Percentiles rank a stretch among this genome's conserved stretches.
phyloP scores from a whole-genome alignment of 139 green algal genomes.

The Chlorella vulgaris region DNA sequence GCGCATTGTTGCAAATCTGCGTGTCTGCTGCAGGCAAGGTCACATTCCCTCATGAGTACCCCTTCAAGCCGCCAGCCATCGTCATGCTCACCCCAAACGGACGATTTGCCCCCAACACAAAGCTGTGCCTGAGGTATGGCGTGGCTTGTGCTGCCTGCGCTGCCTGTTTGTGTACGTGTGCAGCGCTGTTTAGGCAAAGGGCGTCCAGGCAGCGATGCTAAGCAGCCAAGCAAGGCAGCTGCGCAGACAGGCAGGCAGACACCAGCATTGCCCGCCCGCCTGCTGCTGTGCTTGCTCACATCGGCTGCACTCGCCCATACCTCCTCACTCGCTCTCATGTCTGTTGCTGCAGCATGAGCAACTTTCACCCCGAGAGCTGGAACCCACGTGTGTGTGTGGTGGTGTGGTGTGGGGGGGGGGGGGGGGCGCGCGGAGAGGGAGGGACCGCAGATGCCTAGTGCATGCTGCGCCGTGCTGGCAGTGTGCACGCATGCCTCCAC shows the following conservation, averaged over 20 bases:
- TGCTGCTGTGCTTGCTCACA: not conserved
- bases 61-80: conserved; percentile 67
- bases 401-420: too few species aligned
- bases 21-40: conserved; percentile 33
- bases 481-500: too few species aligned
- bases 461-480: too few species aligned
- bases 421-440: too few species aligned
- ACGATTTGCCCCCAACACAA: conserved; percentile 71
- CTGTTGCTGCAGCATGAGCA: not conserved
- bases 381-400: conserved; percentile 34
- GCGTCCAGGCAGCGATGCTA: not conserved
- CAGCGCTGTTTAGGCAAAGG: too few species aligned
- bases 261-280: not conserved
- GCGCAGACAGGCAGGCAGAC: not conserved
- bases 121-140: conserved; percentile 75
- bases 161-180: too few species aligned
- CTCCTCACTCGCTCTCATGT: not conserved
- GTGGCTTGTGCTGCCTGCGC: too few species aligned
- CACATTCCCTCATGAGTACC: conserved; percentile 53
- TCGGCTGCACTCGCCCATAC: too few species aligned
- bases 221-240: too few species aligned
- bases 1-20: too few species aligned
- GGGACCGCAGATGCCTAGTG: too few species aligned
- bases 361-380: conserved; percentile 21
- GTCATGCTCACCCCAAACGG: conserved; percentile 86